Percentiles rank a stretch among this genome's conserved stretches.
Evolutionary conservation across 1,284 basidiomycete genomes (phyloP).

Genomic region (Austropuccinia psidii): DNA sequence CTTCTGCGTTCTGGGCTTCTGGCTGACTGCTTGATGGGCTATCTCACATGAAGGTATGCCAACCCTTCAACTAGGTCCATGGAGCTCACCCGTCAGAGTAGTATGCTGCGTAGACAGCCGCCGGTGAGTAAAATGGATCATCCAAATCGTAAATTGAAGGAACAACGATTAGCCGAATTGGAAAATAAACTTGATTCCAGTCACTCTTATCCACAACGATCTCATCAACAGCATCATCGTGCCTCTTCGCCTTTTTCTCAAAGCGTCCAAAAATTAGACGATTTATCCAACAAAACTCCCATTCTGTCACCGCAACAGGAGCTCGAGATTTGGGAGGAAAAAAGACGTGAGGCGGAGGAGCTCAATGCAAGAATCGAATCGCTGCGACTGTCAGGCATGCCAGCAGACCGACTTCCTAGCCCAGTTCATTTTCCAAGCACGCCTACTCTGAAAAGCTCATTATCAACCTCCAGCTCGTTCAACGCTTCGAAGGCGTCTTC

Average conservation of each 20-base stretch:
- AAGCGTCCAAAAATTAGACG: neutral
- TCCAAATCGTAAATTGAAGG: slow-evolving; percentile 18
- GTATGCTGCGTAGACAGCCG: neutral
- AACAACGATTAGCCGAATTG: slow-evolving; percentile 19
- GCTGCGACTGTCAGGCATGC: slow-evolving; percentile 19
- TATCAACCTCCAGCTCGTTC: neutral
- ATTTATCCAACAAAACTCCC: neutral
- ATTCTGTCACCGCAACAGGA: neutral
- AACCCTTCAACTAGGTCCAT: neutral
- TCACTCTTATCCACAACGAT: neutral
- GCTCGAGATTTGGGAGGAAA: slow-evolving; percentile 11
- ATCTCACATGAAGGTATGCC: neutral
- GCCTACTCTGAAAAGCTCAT: neutral
- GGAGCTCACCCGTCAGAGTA: neutral
- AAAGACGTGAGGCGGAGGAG: slow-evolving; percentile 12
- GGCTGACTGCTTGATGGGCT: neutral
- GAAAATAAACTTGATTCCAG: slow-evolving; percentile 6
- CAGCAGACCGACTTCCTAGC: slow-evolving; percentile 15
- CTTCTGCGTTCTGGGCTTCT: neutral
- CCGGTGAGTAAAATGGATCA: no score
- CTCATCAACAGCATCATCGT: neutral
- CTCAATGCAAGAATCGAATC: slow-evolving; percentile 24
- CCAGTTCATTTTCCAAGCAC: slow-evolving; percentile 15
- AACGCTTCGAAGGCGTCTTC: neutral
- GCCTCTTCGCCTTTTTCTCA: neutral